Evolutionary conservation across 1,139 yeast genomes (phyloP), one percentile per base, ranked within the genome.

Genomic region (Saccharomyces hybrid): DNA sequence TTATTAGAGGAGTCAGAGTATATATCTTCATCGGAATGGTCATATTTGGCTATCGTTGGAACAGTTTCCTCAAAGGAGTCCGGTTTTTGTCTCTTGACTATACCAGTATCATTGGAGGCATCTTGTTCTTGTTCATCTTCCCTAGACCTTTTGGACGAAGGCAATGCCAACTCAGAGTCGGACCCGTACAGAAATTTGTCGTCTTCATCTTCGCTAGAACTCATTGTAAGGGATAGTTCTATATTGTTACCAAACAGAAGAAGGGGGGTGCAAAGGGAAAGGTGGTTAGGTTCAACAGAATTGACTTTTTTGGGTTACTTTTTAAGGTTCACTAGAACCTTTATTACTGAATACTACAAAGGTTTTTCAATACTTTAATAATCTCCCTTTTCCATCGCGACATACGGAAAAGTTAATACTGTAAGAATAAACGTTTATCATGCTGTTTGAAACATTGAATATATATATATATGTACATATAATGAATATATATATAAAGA

Each of bases 151-250:
- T 73, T 64, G 56, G 65, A 55, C 11, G 47, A 26, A 21, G 49
- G 47, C 8, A 52, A 21, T 4, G 48, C 52, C 28, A 68, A 73
- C 46, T 77, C 80, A n/a, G 77, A 81, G 55, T 84, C 93, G 2
- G 87, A 81, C 2, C 96, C 96, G 67, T 89, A 89, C 55, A 89
- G 80, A 69, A 83, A 89, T 52, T 86, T 93, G 67, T 89, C 96
- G 62, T 88, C 96, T 58, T 87, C 93, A 57, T 85, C 91, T 58
- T 67, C 73, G 55, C 66, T 65, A n/a, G 70, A 65, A 48, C 62
- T 64, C 69, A 65, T 67, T n/a, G n/a, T 50, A 11, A 16, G n/a
- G 21, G 11, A 38, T 38, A 2, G 7, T 38, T 19, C 2, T 16
- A 14, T 38, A 38, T 11, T 38, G 44, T 19, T 2, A 6, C 24